These are phyloP conservation scores for Boletus bicolor DNA, from an alignment of 768 basidiomycete species.

Conservation along the genomic window DNA sequence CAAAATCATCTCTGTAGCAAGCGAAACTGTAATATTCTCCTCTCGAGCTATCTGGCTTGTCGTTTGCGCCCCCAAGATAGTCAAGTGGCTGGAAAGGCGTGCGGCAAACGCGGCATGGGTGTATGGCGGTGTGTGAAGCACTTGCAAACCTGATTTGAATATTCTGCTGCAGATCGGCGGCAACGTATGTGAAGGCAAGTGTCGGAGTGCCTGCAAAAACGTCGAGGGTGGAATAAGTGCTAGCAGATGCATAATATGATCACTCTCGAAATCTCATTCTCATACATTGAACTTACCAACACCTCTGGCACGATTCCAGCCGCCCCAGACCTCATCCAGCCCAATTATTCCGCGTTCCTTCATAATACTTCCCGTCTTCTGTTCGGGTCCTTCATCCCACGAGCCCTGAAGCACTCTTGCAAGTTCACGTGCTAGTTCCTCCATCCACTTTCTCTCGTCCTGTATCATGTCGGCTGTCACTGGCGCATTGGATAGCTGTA, in stretches of 20 bases:
- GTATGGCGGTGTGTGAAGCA: slow-evolving; percentile 83
- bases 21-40: slow-evolving; percentile 68
- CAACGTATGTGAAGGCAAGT: slow-evolving; percentile 58
- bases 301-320: slow-evolving; percentile 92
- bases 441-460: slow-evolving; percentile 76
- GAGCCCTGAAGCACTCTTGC: slow-evolving; percentile 62
- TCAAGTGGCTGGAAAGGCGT: slow-evolving; percentile 57
- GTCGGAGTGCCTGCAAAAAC: slow-evolving; percentile 71
- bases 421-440: slow-evolving; percentile 80
- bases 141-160: slow-evolving; percentile 70
- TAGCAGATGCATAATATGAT: slow-evolving; percentile 28
- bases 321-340: slow-evolving; percentile 91
- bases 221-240: slow-evolving; percentile 89
- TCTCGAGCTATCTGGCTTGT: slow-evolving; percentile 68
- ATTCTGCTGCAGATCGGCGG: slow-evolving; percentile 66
- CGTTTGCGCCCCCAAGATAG: slow-evolving; percentile 49
- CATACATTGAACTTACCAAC: slow-evolving; percentile 51
- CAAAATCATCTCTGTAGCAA: slow-evolving; percentile 75
- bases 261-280: background rate
- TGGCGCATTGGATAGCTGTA: slow-evolving; percentile 74
- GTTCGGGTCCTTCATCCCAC: slow-evolving; percentile 12
- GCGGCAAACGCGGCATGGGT: slow-evolving; percentile 63
- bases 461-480: slow-evolving; percentile 87
- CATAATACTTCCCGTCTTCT: slow-evolving; percentile 60
- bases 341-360: slow-evolving; percentile 75